Evolutionary conservation across 441 rosid species (phyloP), one percentile per base, ranked within the genome.

Genomic region (Oxalis stricta): DNA sequence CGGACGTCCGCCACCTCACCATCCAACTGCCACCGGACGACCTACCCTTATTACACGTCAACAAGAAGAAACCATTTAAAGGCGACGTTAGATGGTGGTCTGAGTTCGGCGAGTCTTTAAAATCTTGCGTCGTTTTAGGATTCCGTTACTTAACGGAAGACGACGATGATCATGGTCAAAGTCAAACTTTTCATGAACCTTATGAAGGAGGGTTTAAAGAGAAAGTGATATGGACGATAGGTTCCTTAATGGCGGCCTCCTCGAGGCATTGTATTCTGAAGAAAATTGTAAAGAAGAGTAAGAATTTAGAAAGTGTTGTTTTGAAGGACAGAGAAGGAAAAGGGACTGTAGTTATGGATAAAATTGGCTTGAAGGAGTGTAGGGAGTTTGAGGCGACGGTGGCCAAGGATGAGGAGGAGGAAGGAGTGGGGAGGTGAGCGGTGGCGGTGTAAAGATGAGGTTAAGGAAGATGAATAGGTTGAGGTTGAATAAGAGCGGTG

Each of bases 211-310:
- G 76, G 0, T 22, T 80, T 33, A 80, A 77, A 46, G 56, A 60
- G 58, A 48, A 80, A 48, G 85, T 80, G 24, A 70, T 74, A 37
- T 80, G 91, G 91, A 77, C 85, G 48, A 74, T 74, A 32, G 70
- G 76, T 52, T 69, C 91, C 41, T 32, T 80, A 62, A 72, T 80
- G 12, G 85, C 82, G 2, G 82, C 91, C 15, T 74, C 85, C 5
- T 68, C 76, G 19, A 70, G 82, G 50, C 91, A 80, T 31, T 66
- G 49, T 38, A 40, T 74, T 54, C 41, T 72, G 49, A 57, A 48
- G 63, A 76, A 72, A 5, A 47, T 70, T 10, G 72, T 74, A 16
- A 57, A 44, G 5, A 72, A 62, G 51, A 75, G 76, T 38, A 29
- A 31, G 32, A 67, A 60, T 48, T 68, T 80, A 52, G 70, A 74